A percentile compares a stretch with the other conserved stretches of the same genome.
Conservation (phyloP, 2,329 filamentous ascomycete species). For the Phaeoacremonium minimum region DNA sequence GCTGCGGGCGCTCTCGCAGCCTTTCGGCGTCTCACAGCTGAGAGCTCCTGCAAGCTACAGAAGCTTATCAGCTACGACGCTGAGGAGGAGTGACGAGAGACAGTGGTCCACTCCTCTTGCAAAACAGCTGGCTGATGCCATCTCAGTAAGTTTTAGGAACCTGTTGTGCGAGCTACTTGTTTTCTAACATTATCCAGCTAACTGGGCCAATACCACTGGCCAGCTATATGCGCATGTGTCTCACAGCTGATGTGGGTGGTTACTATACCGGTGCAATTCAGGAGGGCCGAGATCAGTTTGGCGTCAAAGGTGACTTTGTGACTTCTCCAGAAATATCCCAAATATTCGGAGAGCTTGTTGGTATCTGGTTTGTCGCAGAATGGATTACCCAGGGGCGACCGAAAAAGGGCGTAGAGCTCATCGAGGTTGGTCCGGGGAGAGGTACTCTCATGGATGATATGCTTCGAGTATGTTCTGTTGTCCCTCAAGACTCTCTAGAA, state of each 20-base stretch:
- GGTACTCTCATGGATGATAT: slow-evolving; percentile 98
- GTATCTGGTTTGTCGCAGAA: slow-evolving; percentile 92
- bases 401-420: slow-evolving; percentile 72
- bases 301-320: slow-evolving; percentile 89
- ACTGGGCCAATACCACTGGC: slow-evolving; percentile 91
- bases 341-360: slow-evolving; percentile 90
- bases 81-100: slow-evolving; percentile 32
- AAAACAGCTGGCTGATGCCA: slow-evolving; percentile 80
- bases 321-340: slow-evolving; percentile 98
- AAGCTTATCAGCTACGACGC: slow-evolving; percentile 4
- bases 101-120: slow-evolving; percentile 92
- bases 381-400: slow-evolving; percentile 88
- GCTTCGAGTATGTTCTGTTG: slow-evolving; percentile 58
- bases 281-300: slow-evolving; percentile 78
- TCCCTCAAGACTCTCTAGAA: too few species aligned
- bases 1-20: slow-evolving; percentile 1
- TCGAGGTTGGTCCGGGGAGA: slow-evolving; percentile 90
- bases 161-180: neutral
- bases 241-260: slow-evolving; percentile 84
- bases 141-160: slow-evolving; percentile 57
- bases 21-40: neutral
- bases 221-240: slow-evolving; percentile 96
- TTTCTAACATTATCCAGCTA: slow-evolving; percentile 29
- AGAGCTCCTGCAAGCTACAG: slow-evolving; percentile 4
- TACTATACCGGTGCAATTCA: slow-evolving; percentile 82